Evolutionary conservation across 345 rosid species (phyloP).

Genomic region (Eucalyptus urophylla): DNA sequence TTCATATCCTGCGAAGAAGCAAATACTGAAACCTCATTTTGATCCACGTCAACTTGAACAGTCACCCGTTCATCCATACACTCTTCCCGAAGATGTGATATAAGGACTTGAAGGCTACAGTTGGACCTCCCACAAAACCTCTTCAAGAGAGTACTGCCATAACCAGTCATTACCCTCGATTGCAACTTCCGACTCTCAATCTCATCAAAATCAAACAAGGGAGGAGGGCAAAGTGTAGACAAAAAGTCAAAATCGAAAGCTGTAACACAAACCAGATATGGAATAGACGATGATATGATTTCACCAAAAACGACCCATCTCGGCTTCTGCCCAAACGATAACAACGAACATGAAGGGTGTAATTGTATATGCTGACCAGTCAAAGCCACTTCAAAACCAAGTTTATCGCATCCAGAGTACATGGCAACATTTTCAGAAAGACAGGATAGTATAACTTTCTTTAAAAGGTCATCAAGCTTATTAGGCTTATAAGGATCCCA

Average conservation of each 20-base stretch:
- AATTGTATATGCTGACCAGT: slow-evolving; percentile 66
- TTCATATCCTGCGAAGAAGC: slow-evolving; percentile 41
- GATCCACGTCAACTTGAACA: slow-evolving; percentile 43
- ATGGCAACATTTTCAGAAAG: slow-evolving; percentile 81
- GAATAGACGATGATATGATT: slow-evolving; percentile 37
- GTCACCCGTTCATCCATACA: slow-evolving; percentile 55
- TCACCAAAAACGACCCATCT: slow-evolving; percentile 87
- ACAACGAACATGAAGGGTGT: slow-evolving; percentile 85
- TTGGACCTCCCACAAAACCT: slow-evolving; percentile 70
- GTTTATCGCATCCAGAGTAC: slow-evolving; percentile 74
- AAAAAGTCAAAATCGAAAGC: slow-evolving; percentile 65
- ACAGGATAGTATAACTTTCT: slow-evolving; percentile 54
- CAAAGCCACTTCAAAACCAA: slow-evolving; percentile 82
- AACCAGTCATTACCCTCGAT: slow-evolving; percentile 41
- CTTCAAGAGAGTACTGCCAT: slow-evolving; percentile 43
- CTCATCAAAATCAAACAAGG: slow-evolving; percentile 43
- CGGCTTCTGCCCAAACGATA: slow-evolving; percentile 69
- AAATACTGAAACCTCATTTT: slow-evolving; percentile 54
- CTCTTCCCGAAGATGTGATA: slow-evolving; percentile 31
- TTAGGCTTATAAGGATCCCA: slow-evolving; percentile 48
- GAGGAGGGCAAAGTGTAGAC: slow-evolving; percentile 47
- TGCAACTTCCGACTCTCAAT: slow-evolving; percentile 49
- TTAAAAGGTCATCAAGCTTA: slow-evolving; percentile 32
- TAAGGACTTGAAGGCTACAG: slow-evolving; percentile 36
- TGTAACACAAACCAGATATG: slow-evolving; percentile 83